Evolutionary conservation across 768 basidiomycete species (phyloP), one percentile per base, ranked within the genome.

Genomic region (Boletellus sp.): DNA sequence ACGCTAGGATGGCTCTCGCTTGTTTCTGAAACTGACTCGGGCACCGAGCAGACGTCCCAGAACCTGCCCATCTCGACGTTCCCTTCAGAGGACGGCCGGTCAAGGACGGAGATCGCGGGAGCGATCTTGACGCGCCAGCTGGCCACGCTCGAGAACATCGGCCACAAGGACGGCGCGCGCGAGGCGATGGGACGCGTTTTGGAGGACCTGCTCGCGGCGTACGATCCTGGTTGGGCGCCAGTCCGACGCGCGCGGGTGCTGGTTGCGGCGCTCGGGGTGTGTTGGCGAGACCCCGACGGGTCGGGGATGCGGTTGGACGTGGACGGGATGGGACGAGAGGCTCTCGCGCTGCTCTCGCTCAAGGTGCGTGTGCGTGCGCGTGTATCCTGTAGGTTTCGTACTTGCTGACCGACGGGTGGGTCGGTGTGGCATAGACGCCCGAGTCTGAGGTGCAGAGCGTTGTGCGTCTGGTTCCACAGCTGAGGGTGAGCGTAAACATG

Each of bases 121-220:
- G 72, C 73, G 2, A 59, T 91, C 20, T 65, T 90, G 40, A 84
- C 84, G 54, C 72, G 76, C 42, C 89, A 90, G 57, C 63, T 84
- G 1, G 70, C 74, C 6, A 69, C 74, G 45, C 72, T 91, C 20
- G 79, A 81, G 47, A 66, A 70, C 3, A 74, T 77, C 48, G 66
- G 73, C 26, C 79, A 79, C 73, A 90, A 87, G 64, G 76, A 79
- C 6, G 78, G 76, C 11, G 77, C 79, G 7, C 66, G 69, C 17
- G 64, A 48, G 10, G 70, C 77, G 2, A 61, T 80, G 16, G 48
- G 60, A 0, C 59, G 44, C 12, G 56, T 91, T 9, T 51, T 90
- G 16, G 58, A 63, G 12, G 80, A 84, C 53, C 66, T 76, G 0
- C 61, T 84, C 24, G 61, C 62, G 3, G 61, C 81, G 0, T 93